Evolutionary conservation across 257 asterid genomes (phyloP).

Genomic region (Scutellaria barbata): DNA sequence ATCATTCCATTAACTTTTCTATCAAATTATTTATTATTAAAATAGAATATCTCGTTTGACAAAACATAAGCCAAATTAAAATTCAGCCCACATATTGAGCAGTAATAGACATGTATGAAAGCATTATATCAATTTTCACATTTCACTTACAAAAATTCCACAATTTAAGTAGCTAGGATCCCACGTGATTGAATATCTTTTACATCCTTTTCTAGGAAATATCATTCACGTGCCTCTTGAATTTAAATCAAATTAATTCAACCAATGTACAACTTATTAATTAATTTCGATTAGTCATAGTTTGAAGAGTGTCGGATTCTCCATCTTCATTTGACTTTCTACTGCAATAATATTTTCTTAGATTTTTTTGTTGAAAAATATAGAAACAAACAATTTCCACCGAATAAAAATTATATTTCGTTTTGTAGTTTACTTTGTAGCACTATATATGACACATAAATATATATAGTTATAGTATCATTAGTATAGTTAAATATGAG

Average conservation of each 20-base stretch:
- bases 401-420: too few species aligned
- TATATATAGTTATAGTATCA: too few species aligned
- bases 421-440: too few species aligned
- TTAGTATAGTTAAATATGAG: too few species aligned
- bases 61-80: neutral
- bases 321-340: slow-evolving; percentile 31
- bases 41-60: too few species aligned
- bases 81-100: neutral
- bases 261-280: slow-evolving; percentile 1
- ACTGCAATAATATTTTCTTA: neutral
- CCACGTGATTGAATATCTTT: slow-evolving; percentile 24
- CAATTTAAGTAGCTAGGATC: neutral
- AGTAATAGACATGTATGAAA: neutral
- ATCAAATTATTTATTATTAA: too few species aligned
- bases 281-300: slow-evolving; percentile 16
- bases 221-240: slow-evolving; percentile 37
- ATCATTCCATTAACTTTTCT: too few species aligned
- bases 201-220: slow-evolving; percentile 31
- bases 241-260: slow-evolving; percentile 21
- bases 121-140: neutral
- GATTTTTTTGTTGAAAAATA: slow-evolving; percentile 7
- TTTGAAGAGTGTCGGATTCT: slow-evolving; percentile 10
- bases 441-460: too few species aligned
- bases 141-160: neutral
- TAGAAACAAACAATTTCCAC: neutral